Percentiles rank a stretch among this genome's conserved stretches.
These are phyloP conservation scores for Panicum virgatum DNA, from an alignment of 202 grass and related monocot genomes.

Conservation along the genomic window DNA sequence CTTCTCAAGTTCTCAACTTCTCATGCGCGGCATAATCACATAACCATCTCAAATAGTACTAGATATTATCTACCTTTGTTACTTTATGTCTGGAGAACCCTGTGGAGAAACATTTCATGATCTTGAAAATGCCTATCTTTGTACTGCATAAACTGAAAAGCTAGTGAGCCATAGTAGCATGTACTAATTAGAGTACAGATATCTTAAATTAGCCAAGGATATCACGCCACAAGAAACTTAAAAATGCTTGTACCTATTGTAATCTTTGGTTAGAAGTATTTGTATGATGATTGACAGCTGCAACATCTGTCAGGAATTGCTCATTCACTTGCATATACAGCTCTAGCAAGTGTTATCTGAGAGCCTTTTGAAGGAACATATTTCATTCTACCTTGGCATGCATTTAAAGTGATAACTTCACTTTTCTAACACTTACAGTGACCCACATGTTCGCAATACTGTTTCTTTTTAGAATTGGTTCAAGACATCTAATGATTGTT, in stretches of 20 bases:
- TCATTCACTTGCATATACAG: constrained; percentile 6
- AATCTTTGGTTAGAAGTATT: not conserved
- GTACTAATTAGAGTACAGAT: not conserved
- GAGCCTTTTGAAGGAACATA: not conserved
- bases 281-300: not conserved
- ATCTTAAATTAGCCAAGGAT: not conserved
- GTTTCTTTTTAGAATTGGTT: not conserved
- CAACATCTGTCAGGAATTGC: not conserved
- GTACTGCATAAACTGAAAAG: constrained; percentile 11
- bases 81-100: constrained; percentile 13
- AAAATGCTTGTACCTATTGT: not conserved
- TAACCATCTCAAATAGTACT: not conserved
- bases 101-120: constrained; percentile 7
- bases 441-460: not conserved
- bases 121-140: not conserved
- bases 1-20: constrained; percentile 13
- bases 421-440: not conserved
- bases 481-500: constrained; percentile 1
- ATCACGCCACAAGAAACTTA: not conserved
- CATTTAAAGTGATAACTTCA: constrained; percentile 11
- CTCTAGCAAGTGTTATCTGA: not conserved
- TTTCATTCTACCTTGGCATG: not conserved
- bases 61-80: constrained; percentile 10
- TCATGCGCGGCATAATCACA: not conserved
- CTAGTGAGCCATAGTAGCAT: not conserved